Base-by-base conservation (phyloP, 1,139 yeast genomes). In the Candida glucosophila region DNA sequence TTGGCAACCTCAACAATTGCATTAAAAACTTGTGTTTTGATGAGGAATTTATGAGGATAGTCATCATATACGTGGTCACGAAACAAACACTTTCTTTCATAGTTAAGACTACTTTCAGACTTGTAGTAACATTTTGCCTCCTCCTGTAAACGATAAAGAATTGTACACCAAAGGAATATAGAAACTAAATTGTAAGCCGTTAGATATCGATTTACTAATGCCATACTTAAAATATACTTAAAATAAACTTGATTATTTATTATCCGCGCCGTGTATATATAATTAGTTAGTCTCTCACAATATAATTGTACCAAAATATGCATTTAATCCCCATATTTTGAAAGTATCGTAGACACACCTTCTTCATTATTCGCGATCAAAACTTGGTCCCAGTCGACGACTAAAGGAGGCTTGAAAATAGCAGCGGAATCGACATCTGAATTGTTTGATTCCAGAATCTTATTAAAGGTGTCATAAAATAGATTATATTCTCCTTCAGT, bases 91-190 rank as follows among this genome's bases (percentile, higher is more conserved):
- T 20, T 25, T 9, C 17, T 15, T 9, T 10, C 12, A 8, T 16
- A 10, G 10, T 9, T 14, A 17, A 10, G n/a, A 14, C 13, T 17
- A 5, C 20, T 11, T 15, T 17, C 20, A 1, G 29, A 30, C 14
- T 23, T 24, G 11, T 30, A 20, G 20, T 33, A 34, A 10, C 25
- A 29, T 14, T 25, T 14, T 7, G 41, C 23, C 26, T 47, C 52
- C 9, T 14, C 26, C 15, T 37, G 12, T 10, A 52, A 41, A 10
- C 26, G 22, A 14, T 30, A 20, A 8, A 54, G 33, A 4, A 82
- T 70, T 16, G 67, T 63, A 0, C 61, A 55, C 96, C 95, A 86
- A 9, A 80, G 58, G 6, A 68, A 47, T 0, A 77, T 77, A 5
- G 90, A 75, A 8, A 69, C 35, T n/a, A 69, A 59, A 53, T 86